Evolutionary conservation across 768 basidiomycete species (phyloP).

Genomic region (Termitomyces sp.): DNA sequence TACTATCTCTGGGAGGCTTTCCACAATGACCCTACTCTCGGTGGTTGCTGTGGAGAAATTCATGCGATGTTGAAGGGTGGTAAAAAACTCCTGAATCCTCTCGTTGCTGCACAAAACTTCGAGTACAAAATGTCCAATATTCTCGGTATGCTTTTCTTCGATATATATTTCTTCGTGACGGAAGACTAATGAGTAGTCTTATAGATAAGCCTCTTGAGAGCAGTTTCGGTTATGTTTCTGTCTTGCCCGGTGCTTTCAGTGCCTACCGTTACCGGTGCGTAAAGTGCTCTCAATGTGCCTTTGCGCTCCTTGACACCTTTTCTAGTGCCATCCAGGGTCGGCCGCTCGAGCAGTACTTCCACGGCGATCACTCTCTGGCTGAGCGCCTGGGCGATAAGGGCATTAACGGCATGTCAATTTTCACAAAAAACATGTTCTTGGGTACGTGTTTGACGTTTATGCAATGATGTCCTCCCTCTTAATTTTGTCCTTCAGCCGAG

Average conservation of each 20-base stretch:
- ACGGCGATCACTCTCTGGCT: slow-evolving; percentile 84
- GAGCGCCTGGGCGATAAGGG: slow-evolving; percentile 90
- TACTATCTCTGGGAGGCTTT: slow-evolving; percentile 95
- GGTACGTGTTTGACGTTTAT: slow-evolving; percentile 19
- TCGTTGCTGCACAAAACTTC: slow-evolving; percentile 94
- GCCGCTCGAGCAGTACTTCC: slow-evolving; percentile 83
- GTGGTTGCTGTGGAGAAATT: slow-evolving; percentile 89
- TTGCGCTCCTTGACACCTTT: not conserved
- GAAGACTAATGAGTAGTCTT: not conserved
- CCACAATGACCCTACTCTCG: slow-evolving; percentile 71
- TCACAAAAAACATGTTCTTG: slow-evolving; percentile 81
- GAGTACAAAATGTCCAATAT: slow-evolving; percentile 99
- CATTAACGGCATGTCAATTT: slow-evolving; percentile 95
- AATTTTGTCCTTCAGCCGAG: slow-evolving; percentile 49
- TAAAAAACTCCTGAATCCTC: slow-evolving; percentile 84
- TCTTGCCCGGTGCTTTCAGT: slow-evolving; percentile 94
- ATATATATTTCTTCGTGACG: not conserved
- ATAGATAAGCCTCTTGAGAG: slow-evolving; percentile 91
- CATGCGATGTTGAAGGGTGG: slow-evolving; percentile 97
- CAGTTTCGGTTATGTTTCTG: slow-evolving; percentile 93
- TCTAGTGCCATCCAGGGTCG: slow-evolving; percentile 82
- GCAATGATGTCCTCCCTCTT: not conserved
- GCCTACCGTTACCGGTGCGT: slow-evolving; percentile 66
- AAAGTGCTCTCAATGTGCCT: not conserved
- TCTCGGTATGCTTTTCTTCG: slow-evolving; percentile 45